Evolutionary conservation across 768 basidiomycete species (phyloP), one percentile per base, ranked within the genome.

Genomic region (Hemileccinum rubropunctum): DNA sequence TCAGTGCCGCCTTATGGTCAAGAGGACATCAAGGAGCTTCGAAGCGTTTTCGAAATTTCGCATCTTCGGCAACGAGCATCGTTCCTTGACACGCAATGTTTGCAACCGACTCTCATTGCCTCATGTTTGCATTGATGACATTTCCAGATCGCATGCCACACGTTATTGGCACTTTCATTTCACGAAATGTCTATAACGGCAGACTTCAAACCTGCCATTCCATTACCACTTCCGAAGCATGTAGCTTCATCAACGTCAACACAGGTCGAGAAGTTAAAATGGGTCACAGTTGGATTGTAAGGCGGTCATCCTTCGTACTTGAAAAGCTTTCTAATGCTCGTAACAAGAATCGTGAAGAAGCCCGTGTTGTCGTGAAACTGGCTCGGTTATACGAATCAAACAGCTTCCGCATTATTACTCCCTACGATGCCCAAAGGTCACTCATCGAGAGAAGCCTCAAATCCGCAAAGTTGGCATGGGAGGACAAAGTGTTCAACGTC

Each of bases 81-180:
- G 4, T 82, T 90, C 58, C 69, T 92, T 9, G 68, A 87, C 58
- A 88, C 76, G 0, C 89, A 91, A 69, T 92, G 90, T 89, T 63
- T 60, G 80, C 63, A 35, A 26, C 28, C 11, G 3, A 23, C 20
- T 14, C 12, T 15, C 27, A 33, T 27, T 43, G 35, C 13, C 9
- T 23, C 8, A 11, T 8, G 21, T 33, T 44, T 32, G 33, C 12
- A 15, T 13, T 58, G 36, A 52, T 34, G 30, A 47, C 33, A 47
- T 0, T 38, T 43, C 20, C 50, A 92, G 91, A 92, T 58, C 83
- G 91, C 5, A 89, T 92, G 87, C 90, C 90, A 34, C 78, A 80
- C 53, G 75, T 84, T 50, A 82, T 91, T 67, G 86, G 88, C 34
- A 58, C 65, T 4, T 81, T 90, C 40, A 86, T 92, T 21, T 92